These are phyloP conservation scores for Candida sanyaensis DNA, from an alignment of 1,139 yeast genomes.

Conservation along the genomic window DNA sequence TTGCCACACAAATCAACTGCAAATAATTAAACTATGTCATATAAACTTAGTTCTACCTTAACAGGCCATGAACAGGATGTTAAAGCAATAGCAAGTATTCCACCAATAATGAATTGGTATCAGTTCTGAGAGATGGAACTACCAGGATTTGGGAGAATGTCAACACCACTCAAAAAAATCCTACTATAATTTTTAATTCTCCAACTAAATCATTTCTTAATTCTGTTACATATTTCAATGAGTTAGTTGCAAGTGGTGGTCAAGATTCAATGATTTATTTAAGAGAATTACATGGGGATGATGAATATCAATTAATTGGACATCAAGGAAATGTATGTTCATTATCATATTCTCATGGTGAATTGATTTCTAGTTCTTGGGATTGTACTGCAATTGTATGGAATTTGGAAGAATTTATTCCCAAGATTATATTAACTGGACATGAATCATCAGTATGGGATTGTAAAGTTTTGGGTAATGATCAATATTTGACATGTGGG, in stretches of 20 bases:
- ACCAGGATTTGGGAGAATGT: conserved; percentile 58
- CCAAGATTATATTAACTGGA: conserved; percentile 58
- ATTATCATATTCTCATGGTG: conserved; percentile 41
- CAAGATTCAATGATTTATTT: conserved; percentile 66
- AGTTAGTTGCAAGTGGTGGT: conserved; percentile 67
- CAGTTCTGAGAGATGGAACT: conserved; percentile 85
- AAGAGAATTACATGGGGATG: conserved; percentile 38
- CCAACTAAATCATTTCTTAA: conserved; percentile 61
- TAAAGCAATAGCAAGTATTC: conserved; percentile 48
- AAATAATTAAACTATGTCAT: conserved; percentile 9
- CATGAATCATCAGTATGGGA: conserved; percentile 92
- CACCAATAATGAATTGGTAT: conserved; percentile 49
- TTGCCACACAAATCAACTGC: conserved; percentile 6
- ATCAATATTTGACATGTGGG: conserved; percentile 70
- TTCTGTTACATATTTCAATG: conserved; percentile 51
- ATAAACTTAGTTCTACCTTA: conserved; percentile 54
- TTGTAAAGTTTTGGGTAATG: conserved; percentile 53
- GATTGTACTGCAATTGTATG: conserved; percentile 86
- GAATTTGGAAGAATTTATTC: conserved; percentile 42
- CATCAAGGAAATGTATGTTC: conserved; percentile 82
- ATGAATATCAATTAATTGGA: conserved; percentile 53
- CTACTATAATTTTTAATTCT: conserved; percentile 49
- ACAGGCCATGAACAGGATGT: conserved; percentile 82
- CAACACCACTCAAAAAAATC: conserved; percentile 24
- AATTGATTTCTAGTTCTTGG: conserved; percentile 85